These are phyloP conservation scores for Epichloe sibirici DNA, from an alignment of 2,329 filamentous ascomycete genomes.

Conservation along the genomic window DNA sequence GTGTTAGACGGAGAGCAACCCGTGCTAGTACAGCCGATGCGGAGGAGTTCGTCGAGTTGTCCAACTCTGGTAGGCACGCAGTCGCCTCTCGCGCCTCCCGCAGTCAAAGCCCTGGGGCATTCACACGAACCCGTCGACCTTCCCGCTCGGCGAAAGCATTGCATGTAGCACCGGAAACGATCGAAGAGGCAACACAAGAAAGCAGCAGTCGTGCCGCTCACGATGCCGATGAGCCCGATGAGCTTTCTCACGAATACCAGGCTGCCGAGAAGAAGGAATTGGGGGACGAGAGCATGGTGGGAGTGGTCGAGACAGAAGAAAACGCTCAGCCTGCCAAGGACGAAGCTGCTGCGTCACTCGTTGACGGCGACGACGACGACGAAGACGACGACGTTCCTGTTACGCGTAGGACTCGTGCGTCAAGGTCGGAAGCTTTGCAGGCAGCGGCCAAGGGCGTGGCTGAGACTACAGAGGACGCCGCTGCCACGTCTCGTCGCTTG, in stretches of 20 bases:
- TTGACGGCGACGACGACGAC: slow-evolving; percentile 24
- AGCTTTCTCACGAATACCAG: slow-evolving; percentile 23
- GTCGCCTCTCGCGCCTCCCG: slow-evolving; percentile 35
- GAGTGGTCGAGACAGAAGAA: slow-evolving; percentile 12
- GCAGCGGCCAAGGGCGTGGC: slow-evolving; percentile 18
- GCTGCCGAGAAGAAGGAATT: slow-evolving; percentile 18
- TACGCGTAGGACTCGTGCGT: slow-evolving; percentile 31
- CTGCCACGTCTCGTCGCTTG: slow-evolving; percentile 30
- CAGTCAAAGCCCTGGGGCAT: slow-evolving; percentile 44
- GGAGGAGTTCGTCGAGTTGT: slow-evolving; percentile 44
- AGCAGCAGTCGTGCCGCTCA: slow-evolving; percentile 24
- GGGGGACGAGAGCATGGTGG: slow-evolving; percentile 18
- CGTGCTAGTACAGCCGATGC: slow-evolving; percentile 42
- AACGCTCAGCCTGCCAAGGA: slow-evolving; percentile 16
- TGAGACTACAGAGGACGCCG: slow-evolving; percentile 17
- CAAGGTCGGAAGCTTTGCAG: slow-evolving; percentile 19
- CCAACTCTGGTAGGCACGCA: slow-evolving; percentile 48
- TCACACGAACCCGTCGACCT: slow-evolving; percentile 28
- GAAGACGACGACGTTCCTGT: slow-evolving; percentile 38
- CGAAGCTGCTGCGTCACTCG: slow-evolving; percentile 11
- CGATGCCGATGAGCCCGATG: slow-evolving; percentile 25
- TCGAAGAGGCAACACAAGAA: slow-evolving; percentile 43
- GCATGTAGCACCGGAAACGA: slow-evolving; percentile 34
- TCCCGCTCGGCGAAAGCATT: slow-evolving; percentile 40
- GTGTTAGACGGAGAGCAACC: slow-evolving; percentile 33